A percentile compares a stretch with the other conserved stretches of the same genome.
Evolutionary conservation across 2,329 filamentous ascomycete genomes (phyloP).

Genomic region (Calonectria leucothoes): DNA sequence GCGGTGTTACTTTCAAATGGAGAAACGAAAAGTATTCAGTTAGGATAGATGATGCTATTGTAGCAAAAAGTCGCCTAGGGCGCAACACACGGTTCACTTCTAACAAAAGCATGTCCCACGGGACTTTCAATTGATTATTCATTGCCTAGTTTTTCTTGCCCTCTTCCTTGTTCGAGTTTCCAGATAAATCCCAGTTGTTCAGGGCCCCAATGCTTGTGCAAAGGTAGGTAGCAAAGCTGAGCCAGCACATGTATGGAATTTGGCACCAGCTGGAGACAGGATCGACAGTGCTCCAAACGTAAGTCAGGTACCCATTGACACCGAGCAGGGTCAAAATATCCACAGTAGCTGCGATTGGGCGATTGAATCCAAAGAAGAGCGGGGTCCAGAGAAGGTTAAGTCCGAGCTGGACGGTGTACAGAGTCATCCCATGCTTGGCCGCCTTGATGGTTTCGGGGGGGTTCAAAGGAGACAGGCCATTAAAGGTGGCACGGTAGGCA

Average conservation of each 20-base stretch:
- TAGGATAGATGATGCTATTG: background rate
- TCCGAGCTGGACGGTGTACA: constrained; percentile 88
- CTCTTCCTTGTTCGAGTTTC: constrained; percentile 40
- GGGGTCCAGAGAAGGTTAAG: constrained; percentile 94
- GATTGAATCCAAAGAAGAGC: constrained; percentile 85
- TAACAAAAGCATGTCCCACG: background rate
- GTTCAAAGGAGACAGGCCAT: constrained; percentile 69
- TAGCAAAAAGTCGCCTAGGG: background rate
- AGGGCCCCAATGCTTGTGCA: constrained; percentile 75
- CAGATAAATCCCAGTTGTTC: constrained; percentile 73
- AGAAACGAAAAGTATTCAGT: background rate
- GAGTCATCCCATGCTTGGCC: constrained; percentile 76
- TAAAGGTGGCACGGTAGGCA: constrained; percentile 79
- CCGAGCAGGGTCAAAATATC: constrained; percentile 82
- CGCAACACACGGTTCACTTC: background rate
- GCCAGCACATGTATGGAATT: constrained; percentile 86
- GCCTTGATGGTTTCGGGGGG: constrained; percentile 65
- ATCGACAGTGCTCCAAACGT: constrained; percentile 82
- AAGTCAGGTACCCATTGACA: constrained; percentile 78
- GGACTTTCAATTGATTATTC: constrained; percentile 28
- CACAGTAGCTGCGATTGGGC: constrained; percentile 77
- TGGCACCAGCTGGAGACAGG: constrained; percentile 77
- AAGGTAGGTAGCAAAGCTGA: constrained; percentile 89
- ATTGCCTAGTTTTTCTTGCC: constrained; percentile 33
- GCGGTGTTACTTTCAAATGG: background rate